phyloP scores from a whole-genome alignment of 495 filamentous ascomycete species.

The Oleoguttula mirabilis region DNA sequence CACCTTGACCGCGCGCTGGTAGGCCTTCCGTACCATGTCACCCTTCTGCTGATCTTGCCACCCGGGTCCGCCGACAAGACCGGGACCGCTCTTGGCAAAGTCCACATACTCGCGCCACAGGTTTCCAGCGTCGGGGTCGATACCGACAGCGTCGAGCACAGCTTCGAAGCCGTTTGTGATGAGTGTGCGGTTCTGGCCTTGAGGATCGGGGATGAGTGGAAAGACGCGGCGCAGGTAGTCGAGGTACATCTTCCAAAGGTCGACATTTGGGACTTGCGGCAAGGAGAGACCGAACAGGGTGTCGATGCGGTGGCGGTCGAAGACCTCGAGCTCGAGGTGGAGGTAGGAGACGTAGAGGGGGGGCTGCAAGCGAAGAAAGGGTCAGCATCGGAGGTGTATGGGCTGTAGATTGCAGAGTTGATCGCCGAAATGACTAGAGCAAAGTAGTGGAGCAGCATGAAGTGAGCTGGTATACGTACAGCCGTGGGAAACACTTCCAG shows the following conservation, averaged over 20 bases:
- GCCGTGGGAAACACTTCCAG: constrained; percentile 76
- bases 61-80: constrained; percentile 64
- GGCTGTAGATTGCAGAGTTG: not conserved
- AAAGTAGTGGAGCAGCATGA: not conserved
- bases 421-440: not conserved
- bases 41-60: constrained; percentile 99
- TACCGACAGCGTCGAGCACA: constrained; percentile 74
- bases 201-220: constrained; percentile 67
- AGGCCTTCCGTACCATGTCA: constrained; percentile 80
- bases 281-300: constrained; percentile 68
- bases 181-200: constrained; percentile 58
- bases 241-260: constrained; percentile 86
- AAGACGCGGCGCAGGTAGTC: constrained; percentile 89
- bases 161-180: constrained; percentile 81
- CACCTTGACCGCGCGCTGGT: constrained; percentile 75
- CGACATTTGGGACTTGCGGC: constrained; percentile 59
- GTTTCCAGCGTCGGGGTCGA: constrained; percentile 80
- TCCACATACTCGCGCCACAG: constrained; percentile 91
- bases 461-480: too few species aligned
- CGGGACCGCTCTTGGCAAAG: constrained; percentile 77
- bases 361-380: not conserved
- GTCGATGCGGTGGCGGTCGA: constrained; percentile 66
- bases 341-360: constrained; percentile 39
- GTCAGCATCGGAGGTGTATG: not conserved
- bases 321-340: constrained; percentile 73